Evolutionary conservation across 495 filamentous ascomycete genomes (phyloP), one percentile per base, ranked within the genome.

Genomic region (Hypoxylon perforatum): DNA sequence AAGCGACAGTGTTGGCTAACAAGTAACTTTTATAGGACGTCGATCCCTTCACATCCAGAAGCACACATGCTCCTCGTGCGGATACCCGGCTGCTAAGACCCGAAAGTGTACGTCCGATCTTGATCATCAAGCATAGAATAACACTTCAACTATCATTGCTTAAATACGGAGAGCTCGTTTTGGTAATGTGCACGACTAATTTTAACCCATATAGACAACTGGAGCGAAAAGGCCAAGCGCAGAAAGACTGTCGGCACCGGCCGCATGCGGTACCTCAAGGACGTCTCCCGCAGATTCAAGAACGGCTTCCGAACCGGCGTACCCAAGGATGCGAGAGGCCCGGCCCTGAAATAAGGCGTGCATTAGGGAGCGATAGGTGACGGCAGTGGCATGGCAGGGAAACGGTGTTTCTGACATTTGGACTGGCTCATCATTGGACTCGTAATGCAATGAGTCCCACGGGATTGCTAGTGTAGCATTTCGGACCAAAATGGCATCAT

Each of bases 41-140:
- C 95, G 95, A 75, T 97, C 95, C 69, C 90, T 97, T 80, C 95
- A 99, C 90, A 91, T 98, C 85, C 95, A 99, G 86, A 99, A 99
- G 91, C 90, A 95, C 81, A 94, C 91, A 73, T 99, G 95, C 85
- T 86, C 95, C 65, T 92, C 92, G 76, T 99, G 95, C 85, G 95
- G 92, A 81, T 99, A 97, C 86, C 95, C 95, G 67, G 85, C 93
- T 73, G 95, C 95, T 81, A 97, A 96, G 87, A 94, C 85, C 79
- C 88, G 95, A 81, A 93, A 97, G 88, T 99, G 95, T 99, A 96
- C 82, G 95, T 92, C 77, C 63, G 65, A 61, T 36, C 23, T 33
- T 17, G 42, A 21, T 35, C 25, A 1, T 23, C 51, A 49, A 0
- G 18, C 5, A 45, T 39, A 19, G 17, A 23, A 38, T 48, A 49